These are phyloP conservation scores for Argentina anserina DNA, from an alignment of 306 rosid species.

Conservation along the genomic window DNA sequence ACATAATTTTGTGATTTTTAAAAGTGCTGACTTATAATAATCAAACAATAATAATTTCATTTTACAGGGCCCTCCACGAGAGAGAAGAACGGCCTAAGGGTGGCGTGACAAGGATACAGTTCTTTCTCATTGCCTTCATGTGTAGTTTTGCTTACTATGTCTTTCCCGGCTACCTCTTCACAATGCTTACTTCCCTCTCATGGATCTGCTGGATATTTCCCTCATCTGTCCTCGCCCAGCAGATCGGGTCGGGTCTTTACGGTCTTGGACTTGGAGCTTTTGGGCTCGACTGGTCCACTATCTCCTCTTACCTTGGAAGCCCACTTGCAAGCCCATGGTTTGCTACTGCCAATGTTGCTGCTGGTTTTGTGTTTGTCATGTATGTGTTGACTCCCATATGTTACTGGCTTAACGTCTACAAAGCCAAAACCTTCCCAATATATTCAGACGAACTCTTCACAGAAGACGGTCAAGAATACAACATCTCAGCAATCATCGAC, in stretches of 20 bases:
- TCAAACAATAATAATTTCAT: background rate
- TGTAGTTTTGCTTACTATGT: conserved; percentile 89
- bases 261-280: conserved; percentile 69
- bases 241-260: conserved; percentile 71
- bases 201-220: conserved; percentile 94
- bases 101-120: conserved; percentile 59
- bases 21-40: no score
- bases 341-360: conserved; percentile 91
- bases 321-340: conserved; percentile 98
- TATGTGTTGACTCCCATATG: conserved; percentile 60
- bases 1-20: no score
- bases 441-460: conserved; percentile 58
- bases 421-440: conserved; percentile 70
- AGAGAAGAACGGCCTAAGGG: conserved; percentile 62
- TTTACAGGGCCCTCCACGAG: conserved; percentile 76
- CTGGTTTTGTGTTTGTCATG: conserved; percentile 60
- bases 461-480: conserved; percentile 43
- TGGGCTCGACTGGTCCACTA: conserved; percentile 88
- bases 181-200: conserved; percentile 73
- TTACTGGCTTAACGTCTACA: conserved; percentile 69
- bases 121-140: conserved; percentile 70
- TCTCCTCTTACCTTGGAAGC: conserved; percentile 86
- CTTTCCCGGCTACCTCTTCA: conserved; percentile 75
- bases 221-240: conserved; percentile 60
- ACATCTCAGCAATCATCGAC: conserved; percentile 64